These are phyloP conservation scores for Leccinum fuscescens DNA, from an alignment of 1,284 basidiomycete genomes.

Conservation along the genomic window DNA sequence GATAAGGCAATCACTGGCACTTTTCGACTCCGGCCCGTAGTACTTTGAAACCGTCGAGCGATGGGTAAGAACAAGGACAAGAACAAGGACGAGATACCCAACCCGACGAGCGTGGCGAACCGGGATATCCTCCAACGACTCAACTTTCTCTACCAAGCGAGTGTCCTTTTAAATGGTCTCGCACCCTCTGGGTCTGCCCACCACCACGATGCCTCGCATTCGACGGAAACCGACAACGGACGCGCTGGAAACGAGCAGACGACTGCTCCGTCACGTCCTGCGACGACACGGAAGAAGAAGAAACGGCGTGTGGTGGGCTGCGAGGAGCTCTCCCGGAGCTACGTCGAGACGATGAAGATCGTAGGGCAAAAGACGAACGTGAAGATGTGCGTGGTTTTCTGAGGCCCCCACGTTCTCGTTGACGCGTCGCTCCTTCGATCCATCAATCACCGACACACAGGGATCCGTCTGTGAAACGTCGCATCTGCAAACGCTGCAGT, in stretches of 20 bases:
- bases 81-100: conserved; percentile 55
- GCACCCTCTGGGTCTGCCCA: conserved; percentile 8
- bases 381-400: conserved; percentile 54
- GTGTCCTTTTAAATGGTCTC: conserved; percentile 57
- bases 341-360: conserved; percentile 63
- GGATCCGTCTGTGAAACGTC: conserved; percentile 77
- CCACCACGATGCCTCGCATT: not conserved
- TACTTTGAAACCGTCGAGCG: not conserved
- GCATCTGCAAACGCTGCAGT: conserved; percentile 68
- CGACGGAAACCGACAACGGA: not conserved
- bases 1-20: not conserved
- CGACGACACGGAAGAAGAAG: conserved; percentile 28
- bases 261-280: conserved; percentile 14
- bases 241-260: not conserved
- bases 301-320: conserved; percentile 32
- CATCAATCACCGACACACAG: conserved; percentile 36
- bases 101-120: conserved; percentile 55
- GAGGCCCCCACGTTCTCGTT: not conserved
- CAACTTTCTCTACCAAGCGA: conserved; percentile 83
- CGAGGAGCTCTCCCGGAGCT: conserved; percentile 56
- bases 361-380: conserved; percentile 74
- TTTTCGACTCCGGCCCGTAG: not conserved
- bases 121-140: conserved; percentile 76
- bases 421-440: not conserved
- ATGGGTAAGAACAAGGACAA: conserved; percentile 67